Conservation (phyloP, 1,139 yeast genomes). For the Yarrowia galli region DNA sequence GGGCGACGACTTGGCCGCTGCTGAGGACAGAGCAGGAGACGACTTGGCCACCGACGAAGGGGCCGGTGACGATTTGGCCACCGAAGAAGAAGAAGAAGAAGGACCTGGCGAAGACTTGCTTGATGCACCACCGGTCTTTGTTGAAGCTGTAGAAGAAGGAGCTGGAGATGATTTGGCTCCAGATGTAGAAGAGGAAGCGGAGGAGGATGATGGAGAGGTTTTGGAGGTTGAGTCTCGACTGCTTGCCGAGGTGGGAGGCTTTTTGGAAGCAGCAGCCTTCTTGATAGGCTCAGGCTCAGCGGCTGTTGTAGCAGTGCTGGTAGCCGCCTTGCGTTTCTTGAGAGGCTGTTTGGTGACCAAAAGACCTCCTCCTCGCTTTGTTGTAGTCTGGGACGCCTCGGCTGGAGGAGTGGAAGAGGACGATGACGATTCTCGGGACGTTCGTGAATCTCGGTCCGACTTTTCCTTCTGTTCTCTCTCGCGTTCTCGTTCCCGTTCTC, state of each 20-base stretch:
- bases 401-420: constrained; percentile 24
- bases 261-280: constrained; percentile 8
- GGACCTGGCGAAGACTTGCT: background rate
- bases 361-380: constrained; percentile 12
- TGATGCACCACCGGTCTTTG: background rate
- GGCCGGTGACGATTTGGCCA: constrained; percentile 9
- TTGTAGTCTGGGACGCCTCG: background rate
- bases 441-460: constrained; percentile 14
- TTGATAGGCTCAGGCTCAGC: constrained; percentile 13
- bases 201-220: background rate
- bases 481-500: constrained; percentile 15
- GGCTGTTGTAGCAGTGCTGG: too few relatives aligned
- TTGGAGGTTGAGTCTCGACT: background rate
- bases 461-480: constrained; percentile 15
- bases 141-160: constrained; percentile 4
- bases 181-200: constrained; percentile 8
- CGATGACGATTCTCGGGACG: constrained; percentile 23
- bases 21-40: constrained; percentile 4
- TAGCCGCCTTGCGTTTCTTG: constrained; percentile 31
- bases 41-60: background rate
- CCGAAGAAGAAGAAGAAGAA: background rate
- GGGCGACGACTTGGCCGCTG: constrained; percentile 9
- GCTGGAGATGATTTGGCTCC: constrained; percentile 3
- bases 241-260: background rate
- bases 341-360: constrained; percentile 21